A percentile compares a stretch with the other conserved stretches of the same genome.
Evolutionary conservation across 371 early-diverging fungal species (phyloP).

Genomic region (Actinomucor elegans): DNA sequence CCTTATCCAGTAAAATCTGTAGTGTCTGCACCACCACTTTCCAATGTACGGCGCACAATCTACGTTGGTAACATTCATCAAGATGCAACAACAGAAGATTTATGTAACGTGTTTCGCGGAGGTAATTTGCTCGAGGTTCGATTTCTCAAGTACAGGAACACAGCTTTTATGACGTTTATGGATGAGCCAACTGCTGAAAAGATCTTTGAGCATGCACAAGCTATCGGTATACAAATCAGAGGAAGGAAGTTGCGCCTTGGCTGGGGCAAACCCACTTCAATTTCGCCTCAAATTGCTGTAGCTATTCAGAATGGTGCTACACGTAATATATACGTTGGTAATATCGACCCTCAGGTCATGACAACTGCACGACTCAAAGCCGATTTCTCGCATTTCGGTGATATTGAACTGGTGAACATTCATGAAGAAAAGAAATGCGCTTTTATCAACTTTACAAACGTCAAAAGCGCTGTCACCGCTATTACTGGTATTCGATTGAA

Average conservation of each 20-base stretch:
- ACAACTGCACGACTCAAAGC: constrained; percentile 57
- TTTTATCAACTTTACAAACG: constrained; percentile 78
- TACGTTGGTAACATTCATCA: constrained; percentile 76
- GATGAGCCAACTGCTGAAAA: constrained; percentile 66
- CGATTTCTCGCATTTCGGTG: constrained; percentile 74
- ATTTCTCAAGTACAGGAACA: constrained; percentile 69
- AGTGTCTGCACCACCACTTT: neutral
- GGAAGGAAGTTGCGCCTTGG: constrained; percentile 70
- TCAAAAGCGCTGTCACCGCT: constrained; percentile 67
- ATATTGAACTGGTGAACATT: constrained; percentile 77
- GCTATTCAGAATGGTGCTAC: constrained; percentile 71
- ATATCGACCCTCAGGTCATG: constrained; percentile 52
- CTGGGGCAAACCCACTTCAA: constrained; percentile 71
- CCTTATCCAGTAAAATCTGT: neutral
- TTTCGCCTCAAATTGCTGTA: constrained; percentile 51
- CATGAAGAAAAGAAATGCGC: constrained; percentile 74
- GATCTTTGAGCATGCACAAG: constrained; percentile 56
- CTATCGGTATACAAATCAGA: constrained; percentile 63
- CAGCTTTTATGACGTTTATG: constrained; percentile 84
- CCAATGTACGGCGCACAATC: constrained; percentile 44
- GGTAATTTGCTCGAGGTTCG: constrained; percentile 74
- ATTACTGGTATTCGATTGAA: constrained; percentile 52
- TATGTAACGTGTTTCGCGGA: constrained; percentile 86
- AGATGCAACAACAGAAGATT: constrained; percentile 71
- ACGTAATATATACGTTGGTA: constrained; percentile 83